Percentiles rank a stretch among this genome's conserved stretches.
These are phyloP conservation scores for Lactifluus volemus DNA, from an alignment of 768 basidiomycete species.

Conservation along the genomic window DNA sequence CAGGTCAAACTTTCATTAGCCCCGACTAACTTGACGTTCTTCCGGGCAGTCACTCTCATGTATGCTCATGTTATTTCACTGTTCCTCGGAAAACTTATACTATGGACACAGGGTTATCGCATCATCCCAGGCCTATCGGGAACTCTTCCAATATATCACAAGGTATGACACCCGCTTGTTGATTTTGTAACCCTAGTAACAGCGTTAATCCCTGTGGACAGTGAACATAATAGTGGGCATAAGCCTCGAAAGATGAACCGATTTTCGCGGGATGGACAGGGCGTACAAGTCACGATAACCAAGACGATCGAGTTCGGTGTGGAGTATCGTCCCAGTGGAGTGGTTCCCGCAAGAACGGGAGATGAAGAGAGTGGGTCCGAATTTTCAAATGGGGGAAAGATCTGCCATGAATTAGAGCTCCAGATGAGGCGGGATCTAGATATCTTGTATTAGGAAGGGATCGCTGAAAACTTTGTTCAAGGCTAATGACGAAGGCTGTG, in stretches of 20 bases:
- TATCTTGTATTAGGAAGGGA: too few species aligned
- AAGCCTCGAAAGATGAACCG: conserved; percentile 1
- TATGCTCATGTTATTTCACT: not conserved
- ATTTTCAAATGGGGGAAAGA: too few species aligned
- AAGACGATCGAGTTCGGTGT: conserved; percentile 15
- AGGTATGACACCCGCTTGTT: not conserved
- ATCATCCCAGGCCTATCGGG: conserved; percentile 14
- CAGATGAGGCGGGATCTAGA: too few species aligned
- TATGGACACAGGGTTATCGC: conserved; percentile 1
- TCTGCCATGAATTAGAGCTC: too few species aligned
- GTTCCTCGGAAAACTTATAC: too few species aligned
- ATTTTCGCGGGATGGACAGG: not conserved
- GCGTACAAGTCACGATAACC: conserved; percentile 11
- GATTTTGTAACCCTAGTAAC: not conserved
- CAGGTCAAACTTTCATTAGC: not conserved
- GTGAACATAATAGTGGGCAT: conserved; percentile 4
- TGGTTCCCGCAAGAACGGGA: not conserved
- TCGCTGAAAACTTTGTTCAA: too few species aligned
- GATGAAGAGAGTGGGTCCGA: not conserved
- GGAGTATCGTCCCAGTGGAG: not conserved
- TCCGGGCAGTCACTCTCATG: conserved; percentile 7
- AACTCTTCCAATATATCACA: conserved; percentile 18
- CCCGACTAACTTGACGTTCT: not conserved
- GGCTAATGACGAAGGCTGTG: too few species aligned
- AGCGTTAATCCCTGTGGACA: not conserved